Evolutionary conservation across 176 grass and related monocot species (phyloP).

Genomic region (Carex parvula): DNA sequence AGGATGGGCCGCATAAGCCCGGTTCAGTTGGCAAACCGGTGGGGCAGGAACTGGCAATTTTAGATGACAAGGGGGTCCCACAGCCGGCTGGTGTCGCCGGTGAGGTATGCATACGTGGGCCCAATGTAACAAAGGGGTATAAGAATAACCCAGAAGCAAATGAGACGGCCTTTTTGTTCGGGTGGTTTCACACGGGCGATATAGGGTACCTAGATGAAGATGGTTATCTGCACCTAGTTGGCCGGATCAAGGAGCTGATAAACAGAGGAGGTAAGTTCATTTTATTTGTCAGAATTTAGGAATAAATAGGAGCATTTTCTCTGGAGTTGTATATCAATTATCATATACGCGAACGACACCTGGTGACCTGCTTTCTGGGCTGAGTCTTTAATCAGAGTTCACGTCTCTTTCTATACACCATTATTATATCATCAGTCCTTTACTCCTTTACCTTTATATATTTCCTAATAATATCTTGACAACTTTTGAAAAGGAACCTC

Average conservation of each 20-base stretch:
- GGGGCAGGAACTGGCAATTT: constrained; percentile 63
- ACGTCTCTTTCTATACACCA: background rate
- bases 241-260: constrained; percentile 95
- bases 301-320: background rate
- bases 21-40: constrained; percentile 62
- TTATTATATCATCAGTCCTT: background rate
- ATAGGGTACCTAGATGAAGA: constrained; percentile 54
- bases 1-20: constrained; percentile 46
- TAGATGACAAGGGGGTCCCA: constrained; percentile 41
- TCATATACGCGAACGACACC: background rate
- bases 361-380: background rate
- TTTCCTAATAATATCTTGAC: background rate
- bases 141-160: constrained; percentile 57
- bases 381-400: background rate
- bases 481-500: background rate
- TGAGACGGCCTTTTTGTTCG: constrained; percentile 56
- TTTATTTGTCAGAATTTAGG: background rate
- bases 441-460: background rate
- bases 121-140: constrained; percentile 71
- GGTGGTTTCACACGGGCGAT: constrained; percentile 98
- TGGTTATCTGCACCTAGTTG: constrained; percentile 61
- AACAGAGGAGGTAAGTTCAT: constrained; percentile 65
- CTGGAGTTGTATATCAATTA: background rate
- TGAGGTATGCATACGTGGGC: constrained; percentile 80
- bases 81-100: constrained; percentile 27